These are phyloP conservation scores for Phytopythium aichiense DNA, from an alignment of 352 stramenopile species.

Conservation along the genomic window DNA sequence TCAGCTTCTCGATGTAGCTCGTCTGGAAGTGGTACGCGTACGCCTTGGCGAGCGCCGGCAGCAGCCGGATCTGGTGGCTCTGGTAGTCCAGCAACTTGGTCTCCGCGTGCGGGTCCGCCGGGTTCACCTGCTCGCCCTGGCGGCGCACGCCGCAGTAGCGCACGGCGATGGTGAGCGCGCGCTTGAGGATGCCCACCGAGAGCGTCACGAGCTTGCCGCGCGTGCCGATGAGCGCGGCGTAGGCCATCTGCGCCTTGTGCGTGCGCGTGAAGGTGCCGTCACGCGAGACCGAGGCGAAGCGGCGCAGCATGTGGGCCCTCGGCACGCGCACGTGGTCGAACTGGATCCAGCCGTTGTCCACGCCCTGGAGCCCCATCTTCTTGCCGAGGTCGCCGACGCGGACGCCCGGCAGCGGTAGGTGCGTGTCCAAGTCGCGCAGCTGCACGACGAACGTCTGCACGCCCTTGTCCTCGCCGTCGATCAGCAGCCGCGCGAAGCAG, in stretches of 20 bases:
- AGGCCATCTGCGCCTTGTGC: constrained; percentile 65
- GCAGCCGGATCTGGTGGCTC: constrained; percentile 92
- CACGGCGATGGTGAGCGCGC: constrained; percentile 90
- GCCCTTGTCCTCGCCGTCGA: constrained; percentile 71
- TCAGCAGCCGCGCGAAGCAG: constrained; percentile 92
- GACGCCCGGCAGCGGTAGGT: constrained; percentile 44
- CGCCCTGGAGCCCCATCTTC: constrained; percentile 69
- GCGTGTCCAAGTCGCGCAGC: constrained; percentile 84
- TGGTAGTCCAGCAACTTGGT: constrained; percentile 93
- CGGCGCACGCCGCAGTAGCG: constrained; percentile 91
- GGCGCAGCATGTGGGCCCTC: constrained; percentile 70
- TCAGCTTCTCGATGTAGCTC: constrained; percentile 67
- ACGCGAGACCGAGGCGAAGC: constrained; percentile 59
- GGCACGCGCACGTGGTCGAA: constrained; percentile 75
- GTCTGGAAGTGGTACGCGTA: constrained; percentile 93
- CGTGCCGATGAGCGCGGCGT: constrained; percentile 70
- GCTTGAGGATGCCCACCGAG: constrained; percentile 78
- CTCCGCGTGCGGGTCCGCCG: constrained; percentile 54
- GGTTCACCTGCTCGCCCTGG: constrained; percentile 74
- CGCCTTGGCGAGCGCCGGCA: constrained; percentile 87
- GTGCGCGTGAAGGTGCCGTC: constrained; percentile 59
- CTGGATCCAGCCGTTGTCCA: constrained; percentile 79
- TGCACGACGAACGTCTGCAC: constrained; percentile 97
- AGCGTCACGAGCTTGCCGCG: constrained; percentile 75
- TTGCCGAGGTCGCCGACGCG: constrained; percentile 62